These are phyloP conservation scores for Xylaria multiplex DNA, from an alignment of 2,329 filamentous ascomycete species.

Conservation along the genomic window DNA sequence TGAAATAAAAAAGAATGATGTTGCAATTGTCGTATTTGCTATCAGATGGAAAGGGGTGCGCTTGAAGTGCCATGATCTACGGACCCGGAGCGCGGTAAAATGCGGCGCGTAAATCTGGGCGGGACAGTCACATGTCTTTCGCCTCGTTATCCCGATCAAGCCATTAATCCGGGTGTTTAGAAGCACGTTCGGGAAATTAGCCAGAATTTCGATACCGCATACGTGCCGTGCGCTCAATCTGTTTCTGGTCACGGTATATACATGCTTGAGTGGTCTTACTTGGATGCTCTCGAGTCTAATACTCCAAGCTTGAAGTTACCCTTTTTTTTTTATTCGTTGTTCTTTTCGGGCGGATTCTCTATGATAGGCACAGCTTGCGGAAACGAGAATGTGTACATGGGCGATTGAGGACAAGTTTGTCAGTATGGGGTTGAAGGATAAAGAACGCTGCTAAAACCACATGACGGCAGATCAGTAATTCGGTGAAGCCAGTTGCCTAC, in stretches of 20 bases:
- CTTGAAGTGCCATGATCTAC: conserved; percentile 22
- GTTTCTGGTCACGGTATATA: not conserved
- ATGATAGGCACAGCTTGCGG: no score
- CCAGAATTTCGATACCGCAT: conserved; percentile 14
- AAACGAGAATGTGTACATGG: no score
- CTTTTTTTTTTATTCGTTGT: no score
- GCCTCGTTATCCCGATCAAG: not conserved
- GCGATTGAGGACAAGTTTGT: not conserved
- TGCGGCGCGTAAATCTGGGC: conserved; percentile 19
- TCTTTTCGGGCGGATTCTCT: no score
- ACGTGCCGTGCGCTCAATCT: not conserved
- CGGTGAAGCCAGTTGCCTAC: not conserved
- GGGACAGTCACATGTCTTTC: not conserved
- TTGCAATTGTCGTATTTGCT: not conserved
- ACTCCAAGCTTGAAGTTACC: no score
- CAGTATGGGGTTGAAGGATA: not conserved
- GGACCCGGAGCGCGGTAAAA: conserved; percentile 22
- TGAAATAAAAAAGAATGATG: not conserved
- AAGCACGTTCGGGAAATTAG: conserved; percentile 22
- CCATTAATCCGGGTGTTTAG: conserved; percentile 1
- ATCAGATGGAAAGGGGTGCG: not conserved
- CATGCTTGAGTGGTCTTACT: no score
- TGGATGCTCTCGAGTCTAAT: no score
- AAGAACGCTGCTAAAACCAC: not conserved
- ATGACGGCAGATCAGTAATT: not conserved